phyloP scores from a whole-genome alignment of 371 early-diverging fungal genomes.

The Rhizoclosmatium hyalinum region DNA sequence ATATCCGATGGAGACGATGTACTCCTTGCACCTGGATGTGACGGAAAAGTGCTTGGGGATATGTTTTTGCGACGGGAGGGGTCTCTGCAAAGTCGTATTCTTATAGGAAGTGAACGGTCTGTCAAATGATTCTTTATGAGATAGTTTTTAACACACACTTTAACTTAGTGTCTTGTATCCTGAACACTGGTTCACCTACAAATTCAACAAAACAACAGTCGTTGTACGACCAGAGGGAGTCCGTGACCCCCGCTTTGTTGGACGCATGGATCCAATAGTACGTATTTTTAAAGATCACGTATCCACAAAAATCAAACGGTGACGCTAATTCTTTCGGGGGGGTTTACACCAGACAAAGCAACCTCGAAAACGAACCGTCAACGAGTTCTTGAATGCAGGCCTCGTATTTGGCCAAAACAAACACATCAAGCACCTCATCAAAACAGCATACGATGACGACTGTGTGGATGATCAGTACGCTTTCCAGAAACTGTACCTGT shows the following conservation, averaged over 20 bases:
- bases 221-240: background rate
- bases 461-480: constrained; percentile 49
- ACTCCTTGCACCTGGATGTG: constrained; percentile 9
- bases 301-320: background rate
- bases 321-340: background rate
- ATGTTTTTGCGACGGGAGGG: constrained; percentile 1
- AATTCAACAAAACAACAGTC: constrained; percentile 3
- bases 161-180: background rate
- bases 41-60: background rate
- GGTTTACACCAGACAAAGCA: background rate
- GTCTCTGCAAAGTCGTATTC: background rate
- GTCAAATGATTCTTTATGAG: background rate
- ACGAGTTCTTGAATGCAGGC: constrained; percentile 49
- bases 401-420: constrained; percentile 39
- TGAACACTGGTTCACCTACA: background rate
- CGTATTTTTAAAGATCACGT: background rate
- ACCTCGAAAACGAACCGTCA: constrained; percentile 1
- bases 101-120: constrained; percentile 10
- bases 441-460: constrained; percentile 32
- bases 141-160: background rate
- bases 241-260: background rate
- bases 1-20: constrained; percentile 25
- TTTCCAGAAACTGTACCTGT: constrained; percentile 25
- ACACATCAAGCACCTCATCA: constrained; percentile 29
- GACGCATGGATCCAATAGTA: background rate